Evolutionary conservation across 2,329 filamentous ascomycete genomes (phyloP), one percentile per base, ranked within the genome.

Genomic region (Apiospora kogelbergensis): DNA sequence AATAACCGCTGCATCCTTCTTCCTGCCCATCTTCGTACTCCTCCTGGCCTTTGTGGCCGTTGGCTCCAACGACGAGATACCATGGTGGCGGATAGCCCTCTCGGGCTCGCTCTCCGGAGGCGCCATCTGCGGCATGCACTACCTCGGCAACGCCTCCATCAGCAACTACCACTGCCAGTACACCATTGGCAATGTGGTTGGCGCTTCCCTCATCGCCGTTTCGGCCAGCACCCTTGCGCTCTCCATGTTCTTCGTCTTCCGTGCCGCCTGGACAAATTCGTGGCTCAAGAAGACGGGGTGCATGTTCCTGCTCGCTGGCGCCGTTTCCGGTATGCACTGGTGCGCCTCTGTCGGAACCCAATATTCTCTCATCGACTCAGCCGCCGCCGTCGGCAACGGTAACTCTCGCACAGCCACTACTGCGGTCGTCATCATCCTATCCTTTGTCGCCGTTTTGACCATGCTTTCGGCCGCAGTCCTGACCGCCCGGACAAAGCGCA

Each of bases 251-350:
- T 97, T 96, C 80, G 87, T 91, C 69, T 90, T 92, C 78, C 88
- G 91, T 72, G 88, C 91, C 17, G 86, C 88, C n/a, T 97, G 93
- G 93, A 92, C 91, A 65, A 91, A 90, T 74, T 88, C 87, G 20
- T 93, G 91, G 88, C 94, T 91, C 91, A 93, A 93, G 76, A 85
- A 93, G 69, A 80, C 85, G 7, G 74, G 89, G 1, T 93, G 90
- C 71, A 91, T 91, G 11, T 80, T 89, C 64, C 79, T 95, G n/a
- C 84, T 97, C 48, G 91, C 92, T 11, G 84, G 87, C 20, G 93
- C 91, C 53, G 92, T 96, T 2, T 94, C 91, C 13, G 93, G 92
- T 0, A 96, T 97, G 93, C 93, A 97, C 80, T 97, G 93, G 91
- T 91, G 91, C 68, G 93, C 91, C 42, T 86, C 91, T 2, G 85